These are phyloP conservation scores for Morella rubra DNA, from an alignment of 306 rosid genomes.

Conservation along the genomic window DNA sequence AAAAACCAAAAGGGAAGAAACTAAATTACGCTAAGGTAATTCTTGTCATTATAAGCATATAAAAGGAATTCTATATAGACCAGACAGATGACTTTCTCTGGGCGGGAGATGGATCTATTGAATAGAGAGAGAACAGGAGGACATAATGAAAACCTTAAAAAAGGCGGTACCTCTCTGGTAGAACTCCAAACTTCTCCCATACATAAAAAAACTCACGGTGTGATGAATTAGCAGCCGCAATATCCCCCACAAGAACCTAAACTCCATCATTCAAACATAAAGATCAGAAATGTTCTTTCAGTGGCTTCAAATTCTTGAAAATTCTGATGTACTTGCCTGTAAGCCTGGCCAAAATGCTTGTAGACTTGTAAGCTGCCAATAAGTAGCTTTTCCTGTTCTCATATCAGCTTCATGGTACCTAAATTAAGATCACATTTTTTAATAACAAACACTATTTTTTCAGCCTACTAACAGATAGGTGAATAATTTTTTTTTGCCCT, in stretches of 20 bases:
- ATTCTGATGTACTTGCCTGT: conserved; percentile 58
- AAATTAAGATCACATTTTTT: conserved; percentile 33
- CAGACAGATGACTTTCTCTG: too few species aligned
- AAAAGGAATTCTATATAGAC: too few species aligned
- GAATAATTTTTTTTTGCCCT: not conserved
- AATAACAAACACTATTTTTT: conserved; percentile 13
- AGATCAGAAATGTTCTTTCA: conserved; percentile 28
- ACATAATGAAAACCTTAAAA: conserved; percentile 20
- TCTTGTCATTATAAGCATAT: not conserved
- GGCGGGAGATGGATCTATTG: too few species aligned
- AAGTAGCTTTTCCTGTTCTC: conserved; percentile 95
- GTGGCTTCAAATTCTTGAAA: conserved; percentile 5
- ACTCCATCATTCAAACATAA: conserved; percentile 27
- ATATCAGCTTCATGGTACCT: conserved; percentile 99
- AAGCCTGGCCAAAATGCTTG: conserved; percentile 99
- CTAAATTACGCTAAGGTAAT: not conserved
- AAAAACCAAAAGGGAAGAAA: conserved; percentile 18
- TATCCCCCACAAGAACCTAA: conserved; percentile 94
- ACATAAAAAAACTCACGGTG: conserved; percentile 89
- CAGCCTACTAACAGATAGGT: not conserved
- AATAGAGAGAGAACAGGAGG: conserved; percentile 3
- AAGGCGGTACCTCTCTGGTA: conserved; percentile 80
- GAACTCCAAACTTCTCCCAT: conserved; percentile 84
- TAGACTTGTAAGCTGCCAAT: conserved; percentile 99
- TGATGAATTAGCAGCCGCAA: conserved; percentile 88